Evolutionary conservation across 1,139 yeast species (phyloP), one percentile per base, ranked within the genome.

Genomic region (Blastobotrys raffinosifermentans): DNA sequence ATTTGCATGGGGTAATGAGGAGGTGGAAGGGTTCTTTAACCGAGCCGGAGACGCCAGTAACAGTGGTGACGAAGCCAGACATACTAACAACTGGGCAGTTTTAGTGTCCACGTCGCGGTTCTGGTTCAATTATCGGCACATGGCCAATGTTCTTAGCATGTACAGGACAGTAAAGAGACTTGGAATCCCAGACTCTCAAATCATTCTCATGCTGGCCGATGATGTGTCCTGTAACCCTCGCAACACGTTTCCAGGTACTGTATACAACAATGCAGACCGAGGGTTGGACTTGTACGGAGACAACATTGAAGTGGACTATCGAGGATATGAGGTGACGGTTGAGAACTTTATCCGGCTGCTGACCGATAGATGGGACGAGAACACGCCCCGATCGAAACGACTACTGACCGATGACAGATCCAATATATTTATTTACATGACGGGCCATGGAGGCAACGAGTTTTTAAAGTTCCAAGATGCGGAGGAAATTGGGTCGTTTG

Each of bases 361-460:
- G 48, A 91, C 98, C 0, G 97, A 91, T 57, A 73, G 97, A 48
- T 91, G 97, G 96, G 91, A 87, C 34, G 82, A 80, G 21, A 87
- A 84, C 40, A 95, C 91, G 50, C 97, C 98, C 2, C 71, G 95
- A 44, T 83, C 94, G 15, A 91, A 91, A 62, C 71, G 97, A 48
- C 67, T 91, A 31, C 66, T 89, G 46, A 87, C 97, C 0, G 97
- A 91, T 63, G 96, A 89, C 57, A 80, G 87, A 56, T 85, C 96
- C 15, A 91, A 91, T 58, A 86, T 91, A 35, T 85, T 91, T 60
- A 83, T 91, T 26, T 91, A 93, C 60, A 73, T 91, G 78, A 93
- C 98, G 1, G 99, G 99, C 11, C 99, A 91, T 61, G 99, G 99
- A 11, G 99, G 99, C 37, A 87, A 89, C 54, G 97, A 91, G 61